Evolutionary conservation across 345 rosid species (phyloP).

Genomic region (Geranium brycei): DNA sequence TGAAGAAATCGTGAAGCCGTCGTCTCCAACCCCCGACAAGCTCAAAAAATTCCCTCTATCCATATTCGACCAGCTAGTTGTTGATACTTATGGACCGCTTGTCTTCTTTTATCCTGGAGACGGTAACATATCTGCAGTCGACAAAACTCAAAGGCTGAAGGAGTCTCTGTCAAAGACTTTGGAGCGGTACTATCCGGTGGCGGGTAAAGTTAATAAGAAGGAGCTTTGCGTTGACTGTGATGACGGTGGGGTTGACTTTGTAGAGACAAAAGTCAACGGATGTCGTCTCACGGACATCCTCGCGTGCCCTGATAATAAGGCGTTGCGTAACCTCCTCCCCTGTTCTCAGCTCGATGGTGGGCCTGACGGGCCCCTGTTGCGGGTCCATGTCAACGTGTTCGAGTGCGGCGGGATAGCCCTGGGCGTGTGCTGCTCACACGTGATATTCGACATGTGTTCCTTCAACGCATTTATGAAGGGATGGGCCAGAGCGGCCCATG

Average conservation of each 20-base stretch:
- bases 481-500: neutral
- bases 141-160: neutral
- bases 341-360: neutral
- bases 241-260: neutral
- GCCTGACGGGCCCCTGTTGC: neutral
- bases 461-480: neutral
- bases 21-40: slow-evolving; percentile 7
- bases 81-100: slow-evolving; percentile 2
- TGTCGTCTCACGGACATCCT: neutral
- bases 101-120: slow-evolving; percentile 4
- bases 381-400: slow-evolving; percentile 4
- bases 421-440: neutral
- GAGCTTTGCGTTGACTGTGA: neutral
- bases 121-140: neutral
- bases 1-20: slow-evolving; percentile 14
- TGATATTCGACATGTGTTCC: neutral
- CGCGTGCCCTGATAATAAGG: neutral
- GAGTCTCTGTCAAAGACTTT: slow-evolving; percentile 8
- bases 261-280: neutral
- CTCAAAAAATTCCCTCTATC: slow-evolving; percentile 6
- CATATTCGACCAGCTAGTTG: slow-evolving; percentile 10
- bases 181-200: slow-evolving; percentile 11
- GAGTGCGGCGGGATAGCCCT: slow-evolving; percentile 6
- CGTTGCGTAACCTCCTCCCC: neutral
- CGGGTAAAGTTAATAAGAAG: slow-evolving; percentile 9